Percentiles rank a stretch among this genome's conserved stretches.
phyloP scores from a whole-genome alignment of 306 rosid species.

The Glycyrrhiza uralensis region DNA sequence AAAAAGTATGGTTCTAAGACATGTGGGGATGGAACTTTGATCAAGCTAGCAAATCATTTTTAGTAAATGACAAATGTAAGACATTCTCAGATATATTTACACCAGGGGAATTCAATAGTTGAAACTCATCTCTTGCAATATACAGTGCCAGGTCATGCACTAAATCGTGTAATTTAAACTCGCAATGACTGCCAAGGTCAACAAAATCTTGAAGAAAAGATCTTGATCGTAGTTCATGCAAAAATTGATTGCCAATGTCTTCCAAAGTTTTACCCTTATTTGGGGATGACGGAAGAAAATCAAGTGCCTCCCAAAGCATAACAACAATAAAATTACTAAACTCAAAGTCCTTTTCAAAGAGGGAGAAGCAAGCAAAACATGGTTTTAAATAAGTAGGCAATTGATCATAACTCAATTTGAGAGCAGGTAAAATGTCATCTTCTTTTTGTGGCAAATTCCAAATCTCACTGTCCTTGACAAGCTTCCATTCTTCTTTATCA shows the following conservation, averaged over 20 bases:
- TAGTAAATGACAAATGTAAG: neutral
- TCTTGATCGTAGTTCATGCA: neutral
- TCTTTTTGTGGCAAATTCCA: slow-evolving; percentile 24
- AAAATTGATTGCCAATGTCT: slow-evolving; percentile 12
- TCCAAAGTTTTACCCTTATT: neutral
- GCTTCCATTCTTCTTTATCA: neutral
- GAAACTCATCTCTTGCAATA: neutral
- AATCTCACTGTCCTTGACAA: slow-evolving; percentile 21
- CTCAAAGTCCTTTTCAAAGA: neutral
- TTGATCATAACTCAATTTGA: slow-evolving; percentile 34
- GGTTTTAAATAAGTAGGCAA: slow-evolving; percentile 27
- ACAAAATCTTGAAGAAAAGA: neutral
- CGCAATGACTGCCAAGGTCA: rapidly evolving
- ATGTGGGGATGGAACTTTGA: neutral
- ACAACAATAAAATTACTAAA: neutral
- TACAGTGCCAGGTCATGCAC: neutral
- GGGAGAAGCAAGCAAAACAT: slow-evolving; percentile 33
- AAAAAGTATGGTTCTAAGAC: neutral
- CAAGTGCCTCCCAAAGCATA: slow-evolving; percentile 24
- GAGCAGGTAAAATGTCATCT: slow-evolving; percentile 19
- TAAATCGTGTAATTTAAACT: neutral
- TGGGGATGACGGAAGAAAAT: neutral
- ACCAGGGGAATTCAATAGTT: neutral
- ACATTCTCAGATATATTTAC: neutral
- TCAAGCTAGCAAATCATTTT: neutral